Conservation (phyloP, 1,284 basidiomycete genomes). For the Cryptococcus sp. region DNA sequence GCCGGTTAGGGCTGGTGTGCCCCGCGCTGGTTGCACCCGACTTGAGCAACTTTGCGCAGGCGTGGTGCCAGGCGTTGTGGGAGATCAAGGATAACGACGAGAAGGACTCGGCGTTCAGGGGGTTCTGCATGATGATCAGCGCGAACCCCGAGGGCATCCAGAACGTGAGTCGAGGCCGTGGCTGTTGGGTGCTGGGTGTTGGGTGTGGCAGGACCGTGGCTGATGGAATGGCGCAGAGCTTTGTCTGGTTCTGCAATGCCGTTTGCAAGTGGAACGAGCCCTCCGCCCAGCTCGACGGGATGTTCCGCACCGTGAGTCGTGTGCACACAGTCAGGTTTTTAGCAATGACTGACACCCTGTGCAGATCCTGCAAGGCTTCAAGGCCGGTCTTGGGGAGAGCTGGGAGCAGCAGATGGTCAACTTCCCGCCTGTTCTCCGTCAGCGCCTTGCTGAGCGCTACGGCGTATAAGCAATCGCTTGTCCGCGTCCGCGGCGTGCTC, state of each 20-base stretch:
- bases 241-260: slow-evolving; percentile 96
- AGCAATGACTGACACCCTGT: neutral
- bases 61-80: slow-evolving; percentile 95
- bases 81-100: slow-evolving; percentile 99
- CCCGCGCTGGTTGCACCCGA: slow-evolving; percentile 85
- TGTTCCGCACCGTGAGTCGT: slow-evolving; percentile 65
- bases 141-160: slow-evolving; percentile 87
- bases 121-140: slow-evolving; percentile 93
- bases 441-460: slow-evolving; percentile 48
- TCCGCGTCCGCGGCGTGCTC: neutral
- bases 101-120: slow-evolving; percentile 99
- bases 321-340: neutral
- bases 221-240: slow-evolving; percentile 57
- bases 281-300: slow-evolving; percentile 78
- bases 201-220: neutral
- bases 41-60: slow-evolving; percentile 83
- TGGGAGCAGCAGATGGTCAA: slow-evolving; percentile 39
- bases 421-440: slow-evolving; percentile 46
- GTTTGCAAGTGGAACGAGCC: slow-evolving; percentile 89
- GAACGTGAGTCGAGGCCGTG: slow-evolving; percentile 61
- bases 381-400: slow-evolving; percentile 39
- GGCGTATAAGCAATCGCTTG: slow-evolving; percentile 33
- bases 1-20: slow-evolving; percentile 89
- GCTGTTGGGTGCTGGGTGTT: neutral
- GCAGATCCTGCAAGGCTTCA: slow-evolving; percentile 48